phyloP scores from a whole-genome alignment of 495 filamentous ascomycete species.

The Podospora conica region DNA sequence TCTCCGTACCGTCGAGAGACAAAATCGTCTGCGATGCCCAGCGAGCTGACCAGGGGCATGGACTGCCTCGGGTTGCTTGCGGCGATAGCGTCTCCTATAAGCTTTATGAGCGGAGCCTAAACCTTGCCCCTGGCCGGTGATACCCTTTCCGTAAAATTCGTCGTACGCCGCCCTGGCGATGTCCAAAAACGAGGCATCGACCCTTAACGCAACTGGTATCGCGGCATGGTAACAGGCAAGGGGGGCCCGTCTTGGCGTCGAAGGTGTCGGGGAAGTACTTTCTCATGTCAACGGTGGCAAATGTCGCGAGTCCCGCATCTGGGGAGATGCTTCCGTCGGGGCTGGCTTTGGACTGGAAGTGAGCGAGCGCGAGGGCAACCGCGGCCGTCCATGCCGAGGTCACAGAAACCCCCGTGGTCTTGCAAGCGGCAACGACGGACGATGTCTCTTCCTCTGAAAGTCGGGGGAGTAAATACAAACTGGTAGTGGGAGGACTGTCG shows the following conservation, averaged over 20 bases:
- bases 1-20: neutral
- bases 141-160: neutral
- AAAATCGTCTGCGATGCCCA: neutral
- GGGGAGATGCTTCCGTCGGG: neutral
- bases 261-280: neutral
- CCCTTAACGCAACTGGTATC: neutral
- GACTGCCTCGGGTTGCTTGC: neutral
- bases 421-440: neutral
- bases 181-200: neutral
- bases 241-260: neutral
- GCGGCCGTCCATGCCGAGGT: neutral
- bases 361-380: neutral
- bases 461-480: neutral
- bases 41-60: neutral
- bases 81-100: neutral
- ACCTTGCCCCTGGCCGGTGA: neutral
- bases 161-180: neutral
- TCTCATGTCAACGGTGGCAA: slow-evolving; percentile 1
- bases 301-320: neutral
- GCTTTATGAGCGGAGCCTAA: neutral
- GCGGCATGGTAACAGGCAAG: neutral
- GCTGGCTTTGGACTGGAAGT: neutral
- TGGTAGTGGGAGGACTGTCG: neutral
- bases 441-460: neutral
- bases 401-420: neutral